These are phyloP conservation scores for Coffea eugenioides DNA, from an alignment of 257 asterid genomes.

Conservation along the genomic window DNA sequence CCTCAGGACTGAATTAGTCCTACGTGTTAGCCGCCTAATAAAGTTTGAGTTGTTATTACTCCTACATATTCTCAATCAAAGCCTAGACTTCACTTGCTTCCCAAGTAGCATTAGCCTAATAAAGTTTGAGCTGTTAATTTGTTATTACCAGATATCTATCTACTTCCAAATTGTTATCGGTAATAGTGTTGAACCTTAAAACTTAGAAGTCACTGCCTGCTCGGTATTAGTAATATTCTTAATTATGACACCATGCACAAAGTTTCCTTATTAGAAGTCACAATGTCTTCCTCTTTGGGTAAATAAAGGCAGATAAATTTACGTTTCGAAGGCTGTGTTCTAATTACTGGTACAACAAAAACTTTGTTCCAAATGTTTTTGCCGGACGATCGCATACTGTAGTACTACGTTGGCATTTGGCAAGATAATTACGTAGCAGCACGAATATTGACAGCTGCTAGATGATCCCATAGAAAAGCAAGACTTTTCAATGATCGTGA, in stretches of 20 bases:
- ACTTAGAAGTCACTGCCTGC: neutral
- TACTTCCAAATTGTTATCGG: neutral
- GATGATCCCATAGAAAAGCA: slow-evolving; percentile 10
- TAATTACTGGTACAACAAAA: no score
- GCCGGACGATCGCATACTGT: neutral
- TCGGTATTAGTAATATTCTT: neutral
- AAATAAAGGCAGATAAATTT: no score
- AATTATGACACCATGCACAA: neutral
- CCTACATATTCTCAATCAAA: no score
- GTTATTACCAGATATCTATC: neutral
- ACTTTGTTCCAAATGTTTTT: neutral
- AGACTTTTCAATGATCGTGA: slow-evolving; percentile 17
- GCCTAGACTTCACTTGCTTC: neutral
- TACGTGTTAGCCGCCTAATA: neutral
- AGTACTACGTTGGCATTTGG: neutral
- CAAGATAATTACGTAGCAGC: neutral
- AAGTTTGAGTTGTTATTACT: no score
- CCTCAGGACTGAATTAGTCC: neutral
- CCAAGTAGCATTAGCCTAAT: neutral
- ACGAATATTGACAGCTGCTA: slow-evolving; percentile 10
- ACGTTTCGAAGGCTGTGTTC: no score
- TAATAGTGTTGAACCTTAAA: neutral
- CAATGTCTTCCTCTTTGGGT: no score
- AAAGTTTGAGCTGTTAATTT: neutral
- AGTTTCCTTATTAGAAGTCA: no score